A percentile compares a stretch with the other conserved stretches of the same genome.
phyloP scores from a whole-genome alignment of 2,329 filamentous ascomycete genomes.

The Colletotrichum melonis region DNA sequence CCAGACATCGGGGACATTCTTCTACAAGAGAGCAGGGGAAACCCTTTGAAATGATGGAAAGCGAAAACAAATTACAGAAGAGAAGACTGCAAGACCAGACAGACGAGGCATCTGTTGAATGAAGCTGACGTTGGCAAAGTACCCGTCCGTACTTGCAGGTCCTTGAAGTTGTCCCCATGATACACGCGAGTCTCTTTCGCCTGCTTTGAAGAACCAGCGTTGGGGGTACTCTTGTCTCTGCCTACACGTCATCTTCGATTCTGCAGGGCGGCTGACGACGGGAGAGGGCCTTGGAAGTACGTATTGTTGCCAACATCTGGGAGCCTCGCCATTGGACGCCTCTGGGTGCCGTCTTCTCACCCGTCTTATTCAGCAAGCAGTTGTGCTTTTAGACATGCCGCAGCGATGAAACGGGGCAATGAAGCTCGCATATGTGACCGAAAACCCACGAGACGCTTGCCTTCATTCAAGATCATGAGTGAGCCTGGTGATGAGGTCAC shows the following conservation, averaged over 20 bases:
- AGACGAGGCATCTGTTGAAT: background rate
- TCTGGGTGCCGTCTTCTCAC: background rate
- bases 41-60: background rate
- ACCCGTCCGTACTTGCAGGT: too few species aligned
- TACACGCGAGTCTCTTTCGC: background rate
- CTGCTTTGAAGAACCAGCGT: background rate
- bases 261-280: background rate
- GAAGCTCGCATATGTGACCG: background rate
- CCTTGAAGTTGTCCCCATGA: too few species aligned
- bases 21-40: too few species aligned
- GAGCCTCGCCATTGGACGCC: background rate
- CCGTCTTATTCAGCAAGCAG: background rate
- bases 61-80: background rate
- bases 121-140: background rate
- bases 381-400: background rate
- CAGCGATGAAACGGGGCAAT: background rate
- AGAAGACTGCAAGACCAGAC: conserved; percentile 4
- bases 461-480: background rate
- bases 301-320: background rate
- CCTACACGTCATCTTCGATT: background rate
- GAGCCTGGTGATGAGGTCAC: background rate
- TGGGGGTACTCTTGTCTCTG: too few species aligned
- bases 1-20: too few species aligned
- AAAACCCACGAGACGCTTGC: background rate
- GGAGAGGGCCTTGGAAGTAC: background rate